Evolutionary conservation across 441 rosid genomes (phyloP).

Genomic region (Populus hybrid): DNA sequence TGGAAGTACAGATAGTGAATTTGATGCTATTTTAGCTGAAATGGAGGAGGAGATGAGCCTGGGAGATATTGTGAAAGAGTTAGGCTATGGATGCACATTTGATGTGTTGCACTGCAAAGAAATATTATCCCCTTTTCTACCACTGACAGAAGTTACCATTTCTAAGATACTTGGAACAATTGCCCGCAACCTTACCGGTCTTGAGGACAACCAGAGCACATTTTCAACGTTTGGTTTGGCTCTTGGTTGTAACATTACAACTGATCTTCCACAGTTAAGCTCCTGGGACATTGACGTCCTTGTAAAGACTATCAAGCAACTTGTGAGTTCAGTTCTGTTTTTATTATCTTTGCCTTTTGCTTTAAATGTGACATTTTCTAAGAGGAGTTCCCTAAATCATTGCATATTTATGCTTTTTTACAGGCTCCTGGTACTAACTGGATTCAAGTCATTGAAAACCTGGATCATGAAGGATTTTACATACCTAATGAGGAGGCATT

Average conservation of each 20-base stretch:
- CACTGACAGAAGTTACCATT: constrained; percentile 68
- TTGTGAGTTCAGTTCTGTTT: constrained; percentile 48
- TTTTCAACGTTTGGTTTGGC: constrained; percentile 75
- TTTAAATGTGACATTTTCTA: constrained; percentile 5
- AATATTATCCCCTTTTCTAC: constrained; percentile 68
- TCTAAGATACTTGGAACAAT: constrained; percentile 69
- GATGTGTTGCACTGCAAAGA: constrained; percentile 73
- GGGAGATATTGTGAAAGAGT: constrained; percentile 80
- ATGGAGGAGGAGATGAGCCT: constrained; percentile 77
- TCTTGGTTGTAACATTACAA: constrained; percentile 53
- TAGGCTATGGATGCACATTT: constrained; percentile 89
- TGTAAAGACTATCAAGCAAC: constrained; percentile 66
- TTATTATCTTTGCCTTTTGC: constrained; percentile 1
- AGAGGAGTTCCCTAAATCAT: neutral
- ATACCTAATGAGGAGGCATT: constrained; percentile 90
- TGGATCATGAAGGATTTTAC: constrained; percentile 89
- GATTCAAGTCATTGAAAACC: constrained; percentile 71
- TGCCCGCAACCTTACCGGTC: constrained; percentile 52
- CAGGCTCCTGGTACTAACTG: constrained; percentile 93
- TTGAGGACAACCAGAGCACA: constrained; percentile 62
- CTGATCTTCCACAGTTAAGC: constrained; percentile 54
- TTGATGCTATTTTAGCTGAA: constrained; percentile 79
- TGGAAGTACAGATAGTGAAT: constrained; percentile 59
- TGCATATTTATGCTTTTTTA: constrained; percentile 11
- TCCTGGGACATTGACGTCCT: constrained; percentile 87